These are phyloP conservation scores for Durio zibethinus DNA, from an alignment of 345 rosid species.

Conservation along the genomic window DNA sequence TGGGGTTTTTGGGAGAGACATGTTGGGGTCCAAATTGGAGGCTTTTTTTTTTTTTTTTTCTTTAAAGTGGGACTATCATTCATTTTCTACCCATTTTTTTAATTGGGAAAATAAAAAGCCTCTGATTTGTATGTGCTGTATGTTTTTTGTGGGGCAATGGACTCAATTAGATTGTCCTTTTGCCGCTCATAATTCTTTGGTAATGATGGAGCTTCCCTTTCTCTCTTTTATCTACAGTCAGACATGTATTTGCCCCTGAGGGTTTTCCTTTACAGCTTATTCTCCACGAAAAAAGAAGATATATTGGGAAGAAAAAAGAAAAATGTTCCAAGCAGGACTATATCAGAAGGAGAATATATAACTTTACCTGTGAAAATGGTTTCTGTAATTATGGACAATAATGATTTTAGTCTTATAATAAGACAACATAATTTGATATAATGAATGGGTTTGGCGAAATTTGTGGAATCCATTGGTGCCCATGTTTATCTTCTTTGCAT, in stretches of 20 bases:
- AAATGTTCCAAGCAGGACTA: background rate
- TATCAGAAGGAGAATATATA: slow-evolving; percentile 8
- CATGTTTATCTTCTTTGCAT: slow-evolving; percentile 32
- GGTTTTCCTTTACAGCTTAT: slow-evolving; percentile 6
- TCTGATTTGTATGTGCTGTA: slow-evolving; percentile 30
- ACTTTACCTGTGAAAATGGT: slow-evolving; percentile 23
- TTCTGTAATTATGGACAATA: slow-evolving; percentile 40
- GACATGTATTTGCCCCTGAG: slow-evolving; percentile 10
- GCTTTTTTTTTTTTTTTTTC: slow-evolving; percentile 29
- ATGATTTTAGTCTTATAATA: slow-evolving; percentile 37
- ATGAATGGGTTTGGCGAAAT: slow-evolving; percentile 40
- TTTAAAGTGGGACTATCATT: slow-evolving; percentile 35
- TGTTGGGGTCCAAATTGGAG: slow-evolving; percentile 69
- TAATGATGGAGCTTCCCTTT: background rate
- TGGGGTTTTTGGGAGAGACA: slow-evolving; percentile 24
- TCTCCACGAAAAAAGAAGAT: slow-evolving; percentile 13
- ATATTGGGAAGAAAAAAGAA: slow-evolving; percentile 7
- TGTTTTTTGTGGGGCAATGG: background rate
- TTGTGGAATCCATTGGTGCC: slow-evolving; percentile 47
- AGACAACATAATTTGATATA: slow-evolving; percentile 57
- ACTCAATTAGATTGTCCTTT: slow-evolving; percentile 7
- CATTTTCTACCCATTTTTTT: slow-evolving; percentile 22
- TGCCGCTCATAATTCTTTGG: slow-evolving; percentile 4
- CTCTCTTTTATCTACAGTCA: slow-evolving; percentile 18
- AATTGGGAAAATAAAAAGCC: slow-evolving; percentile 38